phyloP scores from a whole-genome alignment of 1,284 basidiomycete species.

The Leccinum subrobustum region DNA sequence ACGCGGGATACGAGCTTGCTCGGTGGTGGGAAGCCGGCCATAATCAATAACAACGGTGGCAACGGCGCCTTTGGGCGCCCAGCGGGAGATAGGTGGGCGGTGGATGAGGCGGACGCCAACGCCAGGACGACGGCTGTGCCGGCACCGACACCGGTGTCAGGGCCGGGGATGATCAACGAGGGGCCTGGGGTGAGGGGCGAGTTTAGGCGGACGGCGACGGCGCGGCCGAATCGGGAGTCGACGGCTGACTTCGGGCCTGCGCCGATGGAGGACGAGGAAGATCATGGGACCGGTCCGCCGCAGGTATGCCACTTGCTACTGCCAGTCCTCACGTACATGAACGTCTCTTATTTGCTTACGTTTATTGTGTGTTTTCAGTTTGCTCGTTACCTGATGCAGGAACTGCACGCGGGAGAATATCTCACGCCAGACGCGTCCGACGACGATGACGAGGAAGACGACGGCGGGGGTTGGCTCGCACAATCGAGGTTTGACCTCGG shows the following conservation, averaged over 20 bases:
- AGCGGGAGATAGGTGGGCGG: constrained; percentile 54
- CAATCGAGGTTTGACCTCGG: constrained; percentile 68
- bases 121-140: constrained; percentile 30
- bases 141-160: constrained; percentile 12
- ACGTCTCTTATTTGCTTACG: background rate
- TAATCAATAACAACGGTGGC: constrained; percentile 36
- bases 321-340: background rate
- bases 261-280: background rate
- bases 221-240: constrained; percentile 44
- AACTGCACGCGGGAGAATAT: constrained; percentile 62
- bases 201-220: constrained; percentile 50
- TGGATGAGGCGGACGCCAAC: constrained; percentile 67
- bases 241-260: constrained; percentile 52
- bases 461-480: constrained; percentile 73
- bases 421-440: constrained; percentile 58
- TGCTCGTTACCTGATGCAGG: constrained; percentile 69
- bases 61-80: background rate
- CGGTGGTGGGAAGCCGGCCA: constrained; percentile 77
- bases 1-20: constrained; percentile 75
- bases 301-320: background rate
- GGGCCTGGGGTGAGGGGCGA: constrained; percentile 45
- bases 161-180: constrained; percentile 27
- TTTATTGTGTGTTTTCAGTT: constrained; percentile 46
- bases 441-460: constrained; percentile 63
- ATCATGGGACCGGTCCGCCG: background rate